phyloP scores from a whole-genome alignment of 1,284 basidiomycete genomes.

The Thecaphora thlaspeos region DNA sequence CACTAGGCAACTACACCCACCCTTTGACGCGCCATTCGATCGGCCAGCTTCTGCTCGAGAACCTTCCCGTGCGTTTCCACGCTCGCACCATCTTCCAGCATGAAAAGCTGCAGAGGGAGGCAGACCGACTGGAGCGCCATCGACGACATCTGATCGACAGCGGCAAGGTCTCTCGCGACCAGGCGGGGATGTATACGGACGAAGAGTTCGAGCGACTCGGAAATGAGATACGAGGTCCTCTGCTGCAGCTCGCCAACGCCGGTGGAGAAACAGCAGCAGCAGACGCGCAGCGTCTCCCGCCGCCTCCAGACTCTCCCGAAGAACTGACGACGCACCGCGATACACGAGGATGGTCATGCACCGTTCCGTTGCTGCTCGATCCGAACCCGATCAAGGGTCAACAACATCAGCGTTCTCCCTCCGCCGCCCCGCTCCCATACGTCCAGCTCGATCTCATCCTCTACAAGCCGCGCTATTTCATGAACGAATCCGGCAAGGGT shows the following conservation, averaged over 20 bases:
- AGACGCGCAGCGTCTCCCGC: no score
- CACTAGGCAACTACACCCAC: slow-evolving; percentile 24
- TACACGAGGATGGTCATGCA: no score
- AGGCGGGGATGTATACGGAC: no score
- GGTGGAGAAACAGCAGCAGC: no score
- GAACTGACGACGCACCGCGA: no score
- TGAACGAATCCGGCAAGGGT: slow-evolving; percentile 24
- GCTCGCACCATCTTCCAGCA: slow-evolving; percentile 2
- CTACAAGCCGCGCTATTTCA: slow-evolving; percentile 19
- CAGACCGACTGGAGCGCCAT: slow-evolving; percentile 6
- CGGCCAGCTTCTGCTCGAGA: slow-evolving; percentile 25
- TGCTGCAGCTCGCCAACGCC: slow-evolving; percentile 2
- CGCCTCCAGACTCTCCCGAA: no score
- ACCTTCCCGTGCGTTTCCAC: slow-evolving; percentile 4
- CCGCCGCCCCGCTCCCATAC: neutral
- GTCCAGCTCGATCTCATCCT: slow-evolving; percentile 8
- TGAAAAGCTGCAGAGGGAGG: neutral
- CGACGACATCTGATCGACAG: no score
- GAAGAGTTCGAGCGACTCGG: neutral
- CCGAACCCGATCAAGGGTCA: no score
- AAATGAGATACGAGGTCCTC: neutral
- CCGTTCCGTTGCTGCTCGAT: no score
- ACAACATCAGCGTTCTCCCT: slow-evolving; percentile 1
- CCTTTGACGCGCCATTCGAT: slow-evolving; percentile 24
- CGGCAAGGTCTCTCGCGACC: no score